phyloP scores from a whole-genome alignment of 1,284 basidiomycete species.

The Sporisorium reilianum region DNA sequence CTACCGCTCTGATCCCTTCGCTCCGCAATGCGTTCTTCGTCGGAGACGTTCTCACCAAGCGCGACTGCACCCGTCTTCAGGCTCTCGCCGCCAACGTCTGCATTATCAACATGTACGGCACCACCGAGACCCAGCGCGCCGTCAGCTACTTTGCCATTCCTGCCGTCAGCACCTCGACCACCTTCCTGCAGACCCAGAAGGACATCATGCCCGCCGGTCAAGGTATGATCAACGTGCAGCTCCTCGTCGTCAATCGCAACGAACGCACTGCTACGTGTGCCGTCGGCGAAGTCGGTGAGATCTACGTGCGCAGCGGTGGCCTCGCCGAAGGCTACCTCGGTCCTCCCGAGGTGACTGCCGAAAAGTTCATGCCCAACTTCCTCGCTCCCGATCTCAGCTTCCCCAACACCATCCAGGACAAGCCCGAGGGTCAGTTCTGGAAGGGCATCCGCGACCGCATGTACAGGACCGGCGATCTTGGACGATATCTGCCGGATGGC shows the following conservation, averaged over 20 bases:
- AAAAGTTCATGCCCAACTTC: constrained; percentile 71
- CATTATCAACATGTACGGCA: constrained; percentile 99
- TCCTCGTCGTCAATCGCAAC: constrained; percentile 94
- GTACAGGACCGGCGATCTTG: constrained; percentile 97
- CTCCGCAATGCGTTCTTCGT: constrained; percentile 96
- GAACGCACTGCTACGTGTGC: constrained; percentile 89
- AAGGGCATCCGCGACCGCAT: constrained; percentile 97
- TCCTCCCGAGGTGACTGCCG: constrained; percentile 79
- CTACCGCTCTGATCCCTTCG: constrained; percentile 86
- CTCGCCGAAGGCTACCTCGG: constrained; percentile 96
- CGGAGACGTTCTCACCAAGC: constrained; percentile 98
- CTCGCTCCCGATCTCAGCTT: constrained; percentile 59
- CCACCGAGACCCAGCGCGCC: constrained; percentile 98
- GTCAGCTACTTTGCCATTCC: constrained; percentile 98
- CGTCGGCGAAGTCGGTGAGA: constrained; percentile 97
- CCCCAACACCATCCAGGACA: constrained; percentile 61
- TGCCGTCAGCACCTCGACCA: constrained; percentile 82
- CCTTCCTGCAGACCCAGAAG: constrained; percentile 93
- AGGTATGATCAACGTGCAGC: constrained; percentile 98
- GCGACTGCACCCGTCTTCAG: constrained; percentile 95
- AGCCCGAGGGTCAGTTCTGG: constrained; percentile 74
- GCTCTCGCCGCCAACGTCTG: constrained; percentile 87
- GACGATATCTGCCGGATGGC: constrained; percentile 92
- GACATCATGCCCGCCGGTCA: constrained; percentile 98
- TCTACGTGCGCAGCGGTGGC: constrained; percentile 96